Evolutionary conservation across 2,329 filamentous ascomycete genomes (phyloP), one percentile per base, ranked within the genome.

Genomic region (Camillea tinctor): DNA sequence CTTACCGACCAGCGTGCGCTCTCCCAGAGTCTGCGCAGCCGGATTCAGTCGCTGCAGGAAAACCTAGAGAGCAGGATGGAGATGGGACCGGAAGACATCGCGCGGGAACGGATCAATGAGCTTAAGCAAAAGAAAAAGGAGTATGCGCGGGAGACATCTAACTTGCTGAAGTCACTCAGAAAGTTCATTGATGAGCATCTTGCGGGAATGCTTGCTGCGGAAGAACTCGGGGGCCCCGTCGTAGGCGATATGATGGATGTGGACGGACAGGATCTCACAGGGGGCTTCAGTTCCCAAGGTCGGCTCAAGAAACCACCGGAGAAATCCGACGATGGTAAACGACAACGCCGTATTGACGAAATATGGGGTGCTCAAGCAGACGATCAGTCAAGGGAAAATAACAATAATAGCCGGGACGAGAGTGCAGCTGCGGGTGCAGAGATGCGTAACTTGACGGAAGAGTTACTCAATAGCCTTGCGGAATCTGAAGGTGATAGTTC

Each of bases 171-270:
- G 59, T 81, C 84, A 0, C 81, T 96, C 58, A 84, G 88, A 64
- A 78, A 77, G 17, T 96, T 96, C 69, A 88, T 94, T 59, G 85
- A 91, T 62, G 78, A 85, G 50, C 83, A 86, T 49, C 81, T 96
- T 1, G 89, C 90, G 1, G 76, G 84, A 2, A 90, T 94, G 86
- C 80, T 96, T 50, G 92, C 91, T 6, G 90, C 91, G 0, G 92
- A 96, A 76, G 90, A 93, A 69, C 81, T 93, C 1, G 92, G 92
- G 7, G 92, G 92, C 0, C 92, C 92, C 0, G 88, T 93, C 11
- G 91, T 93, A 0, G 91, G 92, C 3, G 89, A 92, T 65, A 80
- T 88, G 67, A 80, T 89, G 70, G 86, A 90, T 73, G 69, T 90
- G 21, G 76, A 87, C 79, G 67, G 83, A 8, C 83, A 89, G 51